Evolutionary conservation across 768 basidiomycete genomes (phyloP).

Genomic region (Saitozyma sp.): DNA sequence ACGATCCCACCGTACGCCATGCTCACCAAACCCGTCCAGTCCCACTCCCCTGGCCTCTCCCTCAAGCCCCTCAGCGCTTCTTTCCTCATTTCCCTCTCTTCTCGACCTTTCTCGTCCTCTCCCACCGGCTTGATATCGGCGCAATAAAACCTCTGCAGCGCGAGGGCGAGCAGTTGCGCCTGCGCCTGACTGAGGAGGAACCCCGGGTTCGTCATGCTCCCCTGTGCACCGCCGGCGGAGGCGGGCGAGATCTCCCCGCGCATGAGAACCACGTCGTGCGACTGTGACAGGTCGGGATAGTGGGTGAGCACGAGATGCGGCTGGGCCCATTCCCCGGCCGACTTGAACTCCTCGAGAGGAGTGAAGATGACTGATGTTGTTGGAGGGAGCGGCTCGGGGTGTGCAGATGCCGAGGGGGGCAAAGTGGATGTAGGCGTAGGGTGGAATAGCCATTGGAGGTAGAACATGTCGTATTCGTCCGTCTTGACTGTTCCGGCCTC

Average conservation of each 20-base stretch:
- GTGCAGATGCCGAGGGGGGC: constrained; percentile 49
- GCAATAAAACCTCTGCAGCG: constrained; percentile 79
- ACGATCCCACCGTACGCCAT: constrained; percentile 52
- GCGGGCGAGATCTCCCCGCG: constrained; percentile 83
- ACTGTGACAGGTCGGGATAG: constrained; percentile 80
- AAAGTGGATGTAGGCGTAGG: constrained; percentile 64
- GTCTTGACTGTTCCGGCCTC: constrained; percentile 58
- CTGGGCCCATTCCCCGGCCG: constrained; percentile 77
- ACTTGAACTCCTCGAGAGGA: constrained; percentile 89
- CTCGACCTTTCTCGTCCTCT: constrained; percentile 54
- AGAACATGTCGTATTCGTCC: constrained; percentile 59
- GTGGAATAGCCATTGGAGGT: constrained; percentile 88
- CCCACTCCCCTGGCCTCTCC: constrained; percentile 72
- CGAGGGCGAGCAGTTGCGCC: constrained; percentile 77
- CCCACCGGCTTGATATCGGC: constrained; percentile 21
- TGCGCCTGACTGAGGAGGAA: constrained; percentile 68
- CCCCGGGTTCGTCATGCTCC: constrained; percentile 25
- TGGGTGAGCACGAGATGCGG: constrained; percentile 87
- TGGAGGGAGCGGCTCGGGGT: constrained; percentile 55
- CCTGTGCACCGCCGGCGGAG: constrained; percentile 28
- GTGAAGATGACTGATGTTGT: constrained; percentile 83
- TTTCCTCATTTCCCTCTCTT: constrained; percentile 53
- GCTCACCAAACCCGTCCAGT: constrained; percentile 76
- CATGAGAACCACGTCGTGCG: constrained; percentile 80
- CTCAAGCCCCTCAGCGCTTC: constrained; percentile 70